phyloP scores from a whole-genome alignment of 2,329 filamentous ascomycete species.

The Fusarium sp. region DNA sequence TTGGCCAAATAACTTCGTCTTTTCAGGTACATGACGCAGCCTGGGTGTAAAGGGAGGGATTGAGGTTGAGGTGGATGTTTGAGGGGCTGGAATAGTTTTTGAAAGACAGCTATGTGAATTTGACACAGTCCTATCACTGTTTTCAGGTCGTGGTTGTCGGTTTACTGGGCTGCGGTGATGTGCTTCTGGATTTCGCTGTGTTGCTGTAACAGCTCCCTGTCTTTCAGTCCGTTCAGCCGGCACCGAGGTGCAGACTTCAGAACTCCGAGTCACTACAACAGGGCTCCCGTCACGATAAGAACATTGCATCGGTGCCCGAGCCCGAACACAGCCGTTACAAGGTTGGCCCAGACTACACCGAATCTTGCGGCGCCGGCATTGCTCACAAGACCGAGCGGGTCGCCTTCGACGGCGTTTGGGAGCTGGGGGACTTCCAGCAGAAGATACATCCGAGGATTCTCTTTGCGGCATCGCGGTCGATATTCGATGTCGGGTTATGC shows the following conservation, averaged over 20 bases:
- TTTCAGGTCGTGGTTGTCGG: neutral
- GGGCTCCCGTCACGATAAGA: slow-evolving; percentile 37
- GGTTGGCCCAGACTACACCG: slow-evolving; percentile 37
- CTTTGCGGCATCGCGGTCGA: neutral
- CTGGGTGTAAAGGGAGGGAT: slow-evolving; percentile 37
- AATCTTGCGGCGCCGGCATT: slow-evolving; percentile 42
- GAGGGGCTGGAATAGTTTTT: neutral
- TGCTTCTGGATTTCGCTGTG: neutral
- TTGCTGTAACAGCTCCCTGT: neutral
- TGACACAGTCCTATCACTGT: neutral
- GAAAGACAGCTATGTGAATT: neutral
- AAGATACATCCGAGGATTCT: slow-evolving; percentile 10
- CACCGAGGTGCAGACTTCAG: neutral
- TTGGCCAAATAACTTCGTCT: slow-evolving; percentile 43
- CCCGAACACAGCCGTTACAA: slow-evolving; percentile 38
- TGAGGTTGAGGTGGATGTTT: slow-evolving; percentile 4
- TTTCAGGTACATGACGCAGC: slow-evolving; percentile 41
- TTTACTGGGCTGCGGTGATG: slow-evolving; percentile 22
- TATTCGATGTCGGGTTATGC: neutral
- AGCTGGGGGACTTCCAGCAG: slow-evolving; percentile 3
- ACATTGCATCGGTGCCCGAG: slow-evolving; percentile 37
- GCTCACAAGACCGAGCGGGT: slow-evolving; percentile 40
- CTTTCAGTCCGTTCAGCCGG: neutral
- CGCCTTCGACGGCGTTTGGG: slow-evolving; percentile 40
- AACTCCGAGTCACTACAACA: neutral